Base-by-base conservation (phyloP, 345 rosid genomes). In the Conringia planisiliqua region DNA sequence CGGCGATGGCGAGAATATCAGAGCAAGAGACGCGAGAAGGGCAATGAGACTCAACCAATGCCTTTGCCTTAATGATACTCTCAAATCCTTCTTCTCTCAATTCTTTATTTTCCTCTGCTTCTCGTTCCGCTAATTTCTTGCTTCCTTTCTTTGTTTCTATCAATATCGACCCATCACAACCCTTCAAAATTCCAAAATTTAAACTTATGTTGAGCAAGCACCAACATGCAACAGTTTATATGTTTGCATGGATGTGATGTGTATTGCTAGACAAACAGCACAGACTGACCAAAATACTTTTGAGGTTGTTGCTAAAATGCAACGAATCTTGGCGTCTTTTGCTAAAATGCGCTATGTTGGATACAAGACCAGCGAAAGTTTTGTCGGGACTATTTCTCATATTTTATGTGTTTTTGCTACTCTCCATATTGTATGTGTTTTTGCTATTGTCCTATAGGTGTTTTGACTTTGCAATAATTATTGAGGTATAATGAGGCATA, bases 11-110 rank as follows among this genome's bases (percentile, higher is more conserved):
- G 32, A 90, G 96, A 74, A 92, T 90, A 71, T 92, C 93, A 29
- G 98, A 87, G 69, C 98, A 90, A 27, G 98, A 93, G 42, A 93
- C 96, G 51, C 83, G 84, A 30, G 88, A 88, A 51, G 96, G 98
- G 70, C 97, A 93, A 32, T 85, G 87, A 78, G 80, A 85, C 68
- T 93, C 98, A 60, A 93, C 87, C 80, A 89, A 35, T 33, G 87
- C 76, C 80, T 90, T 90, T 54, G 98, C 96, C 58, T 81, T 83
- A 9, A 44, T 77, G 55, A 93, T 70, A 1, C 73, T 84, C 50
- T 85, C 89, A 77, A 89, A 90, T 14, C 84, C 97, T 51, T 93
- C 96, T 54, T 9, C 71, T 29, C 96, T 85, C 48, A 93, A 56
- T 66, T 88, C 84, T 70, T 81, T 82, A 68, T 88, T 90, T 22